These are phyloP conservation scores for Pholiota molesta DNA, from an alignment of 768 basidiomycete species.

Conservation along the genomic window DNA sequence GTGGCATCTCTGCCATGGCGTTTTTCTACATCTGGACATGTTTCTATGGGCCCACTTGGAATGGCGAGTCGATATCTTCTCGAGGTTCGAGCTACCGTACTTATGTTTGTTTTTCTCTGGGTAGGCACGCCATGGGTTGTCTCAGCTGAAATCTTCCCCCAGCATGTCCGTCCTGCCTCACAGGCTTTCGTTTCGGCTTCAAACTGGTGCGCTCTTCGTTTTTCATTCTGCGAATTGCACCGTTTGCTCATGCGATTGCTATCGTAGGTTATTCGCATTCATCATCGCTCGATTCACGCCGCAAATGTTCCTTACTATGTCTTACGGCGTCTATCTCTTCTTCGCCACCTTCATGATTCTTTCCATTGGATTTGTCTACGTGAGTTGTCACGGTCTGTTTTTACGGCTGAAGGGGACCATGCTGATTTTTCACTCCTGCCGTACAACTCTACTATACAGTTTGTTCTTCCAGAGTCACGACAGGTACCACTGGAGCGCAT, in stretches of 20 bases:
- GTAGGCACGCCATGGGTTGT: constrained; percentile 49
- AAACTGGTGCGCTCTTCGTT: constrained; percentile 34
- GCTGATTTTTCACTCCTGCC: not conserved
- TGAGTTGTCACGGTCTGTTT: constrained; percentile 16
- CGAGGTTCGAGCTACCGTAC: not conserved
- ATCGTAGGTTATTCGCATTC: constrained; percentile 24
- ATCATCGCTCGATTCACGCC: constrained; percentile 40
- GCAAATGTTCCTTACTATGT: constrained; percentile 39
- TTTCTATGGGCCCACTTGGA: constrained; percentile 43
- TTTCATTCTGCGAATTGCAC: not conserved
- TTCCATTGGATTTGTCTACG: constrained; percentile 38
- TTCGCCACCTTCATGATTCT: constrained; percentile 34
- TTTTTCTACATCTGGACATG: constrained; percentile 40
- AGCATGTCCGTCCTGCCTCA: constrained; percentile 41
- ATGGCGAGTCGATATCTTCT: constrained; percentile 16
- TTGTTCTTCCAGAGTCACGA: constrained; percentile 43
- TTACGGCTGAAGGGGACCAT: not conserved
- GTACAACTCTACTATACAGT: constrained; percentile 22
- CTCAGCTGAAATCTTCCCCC: constrained; percentile 45
- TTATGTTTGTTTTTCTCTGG: not conserved
- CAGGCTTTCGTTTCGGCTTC: constrained; percentile 39
- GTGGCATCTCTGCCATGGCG: constrained; percentile 16
- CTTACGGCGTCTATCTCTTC: constrained; percentile 41
- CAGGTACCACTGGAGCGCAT: constrained; percentile 45
- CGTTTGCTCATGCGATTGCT: too few relatives aligned